Conservation (phyloP, 306 rosid genomes). For the Prunus mongolica region DNA sequence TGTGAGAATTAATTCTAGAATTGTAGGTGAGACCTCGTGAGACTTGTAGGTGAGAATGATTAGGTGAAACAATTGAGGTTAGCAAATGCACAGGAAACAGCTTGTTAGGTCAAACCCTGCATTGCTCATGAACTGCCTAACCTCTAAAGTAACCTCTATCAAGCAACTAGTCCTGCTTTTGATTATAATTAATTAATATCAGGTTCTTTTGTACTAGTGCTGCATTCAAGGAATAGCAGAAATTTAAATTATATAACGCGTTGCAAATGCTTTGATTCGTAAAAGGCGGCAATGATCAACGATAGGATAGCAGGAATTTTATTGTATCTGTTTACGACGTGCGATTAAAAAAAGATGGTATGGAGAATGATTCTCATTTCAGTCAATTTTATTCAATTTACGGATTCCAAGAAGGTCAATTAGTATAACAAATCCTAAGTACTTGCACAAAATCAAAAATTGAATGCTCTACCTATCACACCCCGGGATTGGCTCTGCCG, state of each 20-base stretch:
- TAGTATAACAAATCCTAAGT: not conserved
- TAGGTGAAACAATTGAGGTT: conserved; percentile 7
- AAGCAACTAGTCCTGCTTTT: not conserved
- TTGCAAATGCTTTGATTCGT: conserved; percentile 1
- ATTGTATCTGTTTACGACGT: too few relatives aligned
- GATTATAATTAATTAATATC: not conserved
- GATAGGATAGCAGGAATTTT: not conserved
- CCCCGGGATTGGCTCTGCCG: too few relatives aligned
- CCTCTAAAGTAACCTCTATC: conserved; percentile 1
- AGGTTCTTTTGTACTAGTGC: not conserved
- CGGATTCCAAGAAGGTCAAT: not conserved
- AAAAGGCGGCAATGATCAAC: not conserved
- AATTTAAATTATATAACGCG: not conserved
- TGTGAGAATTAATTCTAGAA: not conserved
- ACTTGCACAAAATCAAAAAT: not conserved
- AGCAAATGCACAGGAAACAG: not conserved
- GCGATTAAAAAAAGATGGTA: too few relatives aligned
- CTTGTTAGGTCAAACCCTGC: not conserved
- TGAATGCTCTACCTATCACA: not conserved
- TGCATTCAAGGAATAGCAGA: not conserved
- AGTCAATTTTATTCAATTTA: too few relatives aligned
- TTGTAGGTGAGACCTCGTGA: conserved; percentile 6
- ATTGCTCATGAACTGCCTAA: not conserved
- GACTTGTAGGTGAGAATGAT: conserved; percentile 15
- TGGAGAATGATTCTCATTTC: too few relatives aligned